A percentile compares a stretch with the other conserved stretches of the same genome.
Evolutionary conservation across 1,139 yeast species (phyloP).

Genomic region (Torulaspora globosa): DNA sequence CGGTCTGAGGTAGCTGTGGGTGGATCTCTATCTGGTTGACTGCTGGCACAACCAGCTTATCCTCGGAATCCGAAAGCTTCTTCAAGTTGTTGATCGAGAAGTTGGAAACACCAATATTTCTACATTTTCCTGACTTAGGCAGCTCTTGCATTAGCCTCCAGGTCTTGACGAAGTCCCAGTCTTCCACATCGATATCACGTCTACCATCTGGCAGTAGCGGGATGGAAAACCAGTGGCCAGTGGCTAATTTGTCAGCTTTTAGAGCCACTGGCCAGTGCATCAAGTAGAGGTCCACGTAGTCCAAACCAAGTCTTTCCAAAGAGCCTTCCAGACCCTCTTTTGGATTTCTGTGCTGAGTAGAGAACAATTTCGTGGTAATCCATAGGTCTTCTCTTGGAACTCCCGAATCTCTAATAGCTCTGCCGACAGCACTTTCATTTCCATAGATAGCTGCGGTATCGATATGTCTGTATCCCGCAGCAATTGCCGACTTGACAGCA

Average conservation of each 20-base stretch:
- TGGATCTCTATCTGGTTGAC: conserved; percentile 73
- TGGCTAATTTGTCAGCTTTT: conserved; percentile 42
- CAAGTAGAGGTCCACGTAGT: conserved; percentile 77
- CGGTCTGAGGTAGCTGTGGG: conserved; percentile 68
- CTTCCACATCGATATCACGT: conserved; percentile 42
- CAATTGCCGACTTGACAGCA: conserved; percentile 60
- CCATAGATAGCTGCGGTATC: conserved; percentile 70
- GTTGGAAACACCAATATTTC: conserved; percentile 77
- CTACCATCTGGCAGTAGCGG: conserved; percentile 45
- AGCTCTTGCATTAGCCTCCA: conserved; percentile 66
- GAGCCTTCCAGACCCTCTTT: conserved; percentile 58
- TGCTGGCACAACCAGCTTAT: conserved; percentile 56
- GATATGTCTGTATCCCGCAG: conserved; percentile 70
- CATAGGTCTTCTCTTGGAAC: conserved; percentile 68
- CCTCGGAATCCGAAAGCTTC: conserved; percentile 48
- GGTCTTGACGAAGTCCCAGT: conserved; percentile 58
- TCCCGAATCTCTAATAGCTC: conserved; percentile 59
- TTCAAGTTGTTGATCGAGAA: conserved; percentile 54
- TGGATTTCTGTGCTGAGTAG: conserved; percentile 58
- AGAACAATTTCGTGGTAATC: conserved; percentile 78
- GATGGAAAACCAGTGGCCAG: conserved; percentile 36
- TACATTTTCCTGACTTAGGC: conserved; percentile 53
- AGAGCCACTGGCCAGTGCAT: conserved; percentile 83
- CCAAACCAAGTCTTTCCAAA: conserved; percentile 62
- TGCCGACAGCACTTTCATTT: conserved; percentile 67